phyloP scores from a whole-genome alignment of 2,329 filamentous ascomycete genomes.

The Macrophomina pseudophaseolina region DNA sequence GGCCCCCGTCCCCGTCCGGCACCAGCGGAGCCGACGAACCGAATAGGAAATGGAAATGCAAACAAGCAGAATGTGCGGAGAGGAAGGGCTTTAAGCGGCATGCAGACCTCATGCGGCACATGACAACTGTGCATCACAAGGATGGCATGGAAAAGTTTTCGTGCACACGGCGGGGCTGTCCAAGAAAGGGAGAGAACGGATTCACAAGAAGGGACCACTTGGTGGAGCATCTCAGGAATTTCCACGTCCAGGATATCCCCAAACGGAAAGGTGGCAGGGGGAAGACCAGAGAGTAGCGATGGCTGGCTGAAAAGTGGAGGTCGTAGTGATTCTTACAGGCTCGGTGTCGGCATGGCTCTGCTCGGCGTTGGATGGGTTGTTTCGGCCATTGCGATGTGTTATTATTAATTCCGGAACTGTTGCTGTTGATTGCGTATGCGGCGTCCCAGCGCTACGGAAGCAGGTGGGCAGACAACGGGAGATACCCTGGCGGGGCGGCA shows the following conservation, averaged over 20 bases:
- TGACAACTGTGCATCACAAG: conserved; percentile 15
- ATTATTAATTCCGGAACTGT: neutral
- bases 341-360: neutral
- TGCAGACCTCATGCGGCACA: conserved; percentile 19
- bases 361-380: neutral
- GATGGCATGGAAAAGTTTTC: conserved; percentile 4
- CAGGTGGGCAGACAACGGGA: conserved; percentile 8
- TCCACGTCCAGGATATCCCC: conserved; percentile 56
- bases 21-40: neutral
- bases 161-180: neutral
- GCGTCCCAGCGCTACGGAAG: neutral
- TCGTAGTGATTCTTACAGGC: neutral
- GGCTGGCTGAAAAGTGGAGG: neutral
- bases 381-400: neutral
- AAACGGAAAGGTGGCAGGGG: conserved; percentile 35
- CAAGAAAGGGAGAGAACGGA: conserved; percentile 37
- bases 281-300: neutral
- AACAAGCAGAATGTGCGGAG: neutral
- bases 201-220: conserved; percentile 64
- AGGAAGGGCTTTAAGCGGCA: conserved; percentile 15
- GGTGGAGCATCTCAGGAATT: conserved; percentile 61
- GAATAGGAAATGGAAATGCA: conserved; percentile 6
- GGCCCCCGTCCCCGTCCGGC: neutral
- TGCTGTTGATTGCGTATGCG: conserved; percentile 7
- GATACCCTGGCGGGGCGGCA: conserved; percentile 7